phyloP scores from a whole-genome alignment of 768 basidiomycete species.

The Xanthoconium stramineum region DNA sequence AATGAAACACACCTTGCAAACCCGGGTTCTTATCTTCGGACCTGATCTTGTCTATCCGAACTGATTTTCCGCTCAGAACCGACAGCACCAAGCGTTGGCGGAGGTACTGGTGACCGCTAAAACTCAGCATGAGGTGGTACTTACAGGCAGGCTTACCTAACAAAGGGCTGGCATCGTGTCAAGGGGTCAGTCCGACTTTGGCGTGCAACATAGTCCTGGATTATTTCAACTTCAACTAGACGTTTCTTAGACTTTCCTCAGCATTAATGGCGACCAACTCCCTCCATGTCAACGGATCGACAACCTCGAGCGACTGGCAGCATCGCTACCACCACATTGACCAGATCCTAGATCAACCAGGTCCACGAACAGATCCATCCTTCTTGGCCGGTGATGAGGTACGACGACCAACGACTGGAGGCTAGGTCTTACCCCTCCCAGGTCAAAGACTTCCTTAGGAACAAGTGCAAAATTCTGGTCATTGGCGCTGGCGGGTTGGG shows the following conservation, averaged over 20 bases:
- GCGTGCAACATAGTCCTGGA: background rate
- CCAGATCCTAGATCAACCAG: constrained; percentile 78
- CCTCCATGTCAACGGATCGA: constrained; percentile 34
- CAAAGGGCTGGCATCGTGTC: background rate
- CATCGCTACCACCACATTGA: constrained; percentile 80
- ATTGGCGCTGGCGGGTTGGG: constrained; percentile 98
- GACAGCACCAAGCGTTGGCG: constrained; percentile 86
- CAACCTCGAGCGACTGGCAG: constrained; percentile 44
- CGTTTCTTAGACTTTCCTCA: constrained; percentile 11
- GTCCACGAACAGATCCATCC: constrained; percentile 84
- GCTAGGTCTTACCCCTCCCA: constrained; percentile 28
- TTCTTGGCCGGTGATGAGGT: constrained; percentile 83
- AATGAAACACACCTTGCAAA: constrained; percentile 60
- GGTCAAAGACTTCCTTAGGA: constrained; percentile 86
- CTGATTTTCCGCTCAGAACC: constrained; percentile 80
- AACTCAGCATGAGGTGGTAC: constrained; percentile 41
- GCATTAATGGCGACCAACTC: constrained; percentile 24
- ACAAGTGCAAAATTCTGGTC: constrained; percentile 88
- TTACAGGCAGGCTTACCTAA: constrained; percentile 26
- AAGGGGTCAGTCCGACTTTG: too few species aligned
- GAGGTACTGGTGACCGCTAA: constrained; percentile 79
- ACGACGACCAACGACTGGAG: constrained; percentile 17
- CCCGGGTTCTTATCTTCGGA: constrained; percentile 94
- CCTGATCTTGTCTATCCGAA: constrained; percentile 85
- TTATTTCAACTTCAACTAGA: constrained; percentile 8